phyloP scores from a whole-genome alignment of 1,139 yeast species.

The Taphrina deformans region DNA sequence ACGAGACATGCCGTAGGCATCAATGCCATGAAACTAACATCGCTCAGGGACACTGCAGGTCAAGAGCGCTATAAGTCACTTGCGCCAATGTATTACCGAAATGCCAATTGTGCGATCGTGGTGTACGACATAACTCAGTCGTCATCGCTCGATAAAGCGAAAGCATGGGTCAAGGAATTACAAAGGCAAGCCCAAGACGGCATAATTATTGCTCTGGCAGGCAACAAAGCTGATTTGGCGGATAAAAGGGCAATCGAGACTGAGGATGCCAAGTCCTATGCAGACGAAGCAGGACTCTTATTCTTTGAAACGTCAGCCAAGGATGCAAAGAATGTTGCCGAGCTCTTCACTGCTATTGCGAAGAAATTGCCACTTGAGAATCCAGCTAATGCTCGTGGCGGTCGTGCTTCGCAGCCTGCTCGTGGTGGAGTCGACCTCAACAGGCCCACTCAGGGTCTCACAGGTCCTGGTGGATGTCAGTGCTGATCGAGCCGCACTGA shows the following conservation, averaged over 20 bases:
- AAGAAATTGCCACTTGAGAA: slow-evolving; percentile 29
- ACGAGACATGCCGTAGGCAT: slow-evolving; percentile 23
- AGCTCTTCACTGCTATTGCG: slow-evolving; percentile 75
- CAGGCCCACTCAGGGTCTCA: slow-evolving; percentile 25
- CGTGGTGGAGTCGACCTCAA: slow-evolving; percentile 30
- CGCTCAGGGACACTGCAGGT: slow-evolving; percentile 82
- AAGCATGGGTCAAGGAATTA: slow-evolving; percentile 93
- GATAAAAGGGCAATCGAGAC: slow-evolving; percentile 56
- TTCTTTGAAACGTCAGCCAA: slow-evolving; percentile 95
- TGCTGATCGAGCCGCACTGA: too few species aligned
- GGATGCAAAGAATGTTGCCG: slow-evolving; percentile 77
- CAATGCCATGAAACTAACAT: not conserved
- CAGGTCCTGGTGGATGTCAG: slow-evolving; percentile 31
- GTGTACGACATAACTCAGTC: slow-evolving; percentile 73
- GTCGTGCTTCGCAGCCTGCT: slow-evolving; percentile 23
- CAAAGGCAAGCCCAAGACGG: slow-evolving; percentile 85
- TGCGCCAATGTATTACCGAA: slow-evolving; percentile 89
- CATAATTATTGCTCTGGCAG: slow-evolving; percentile 82
- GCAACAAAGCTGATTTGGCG: slow-evolving; percentile 74
- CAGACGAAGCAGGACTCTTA: slow-evolving; percentile 71
- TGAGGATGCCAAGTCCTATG: slow-evolving; percentile 58
- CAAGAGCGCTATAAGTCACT: slow-evolving; percentile 85
- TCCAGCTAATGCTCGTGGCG: slow-evolving; percentile 27
- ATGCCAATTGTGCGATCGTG: slow-evolving; percentile 82
- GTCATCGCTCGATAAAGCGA: slow-evolving; percentile 77